Percentiles rank a stretch among this genome's conserved stretches.
Conservation (phyloP, 257 asterid genomes). For the Rauvolfia tetraphylla region DNA sequence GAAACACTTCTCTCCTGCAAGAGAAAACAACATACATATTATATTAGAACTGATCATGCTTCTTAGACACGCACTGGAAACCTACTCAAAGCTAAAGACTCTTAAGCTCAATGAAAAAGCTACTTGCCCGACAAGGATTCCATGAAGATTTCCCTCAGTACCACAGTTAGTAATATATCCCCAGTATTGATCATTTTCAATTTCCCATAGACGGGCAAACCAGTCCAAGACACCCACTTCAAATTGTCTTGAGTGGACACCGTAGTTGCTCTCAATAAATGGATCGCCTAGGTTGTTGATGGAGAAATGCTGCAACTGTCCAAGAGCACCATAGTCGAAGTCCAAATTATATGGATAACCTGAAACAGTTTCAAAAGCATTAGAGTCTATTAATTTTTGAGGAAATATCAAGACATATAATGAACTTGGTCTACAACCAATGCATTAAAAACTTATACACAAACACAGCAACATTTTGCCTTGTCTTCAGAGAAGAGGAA, state of each 20-base stretch:
- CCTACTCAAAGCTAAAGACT: constrained; percentile 8
- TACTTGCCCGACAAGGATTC: constrained; percentile 82
- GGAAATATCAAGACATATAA: not conserved
- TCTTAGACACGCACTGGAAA: constrained; percentile 1
- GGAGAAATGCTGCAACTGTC: constrained; percentile 88
- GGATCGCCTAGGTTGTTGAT: constrained; percentile 95
- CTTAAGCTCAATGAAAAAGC: constrained; percentile 2
- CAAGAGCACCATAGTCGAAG: constrained; percentile 88
- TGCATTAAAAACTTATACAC: not conserved
- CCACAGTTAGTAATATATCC: constrained; percentile 97
- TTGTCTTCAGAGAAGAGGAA: not conserved
- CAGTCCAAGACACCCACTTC: constrained; percentile 97
- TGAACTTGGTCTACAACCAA: not conserved
- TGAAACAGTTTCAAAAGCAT: constrained; percentile 28
- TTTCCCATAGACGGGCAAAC: constrained; percentile 92
- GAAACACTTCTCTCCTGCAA: constrained; percentile 93
- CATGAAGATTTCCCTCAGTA: constrained; percentile 98
- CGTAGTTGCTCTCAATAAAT: constrained; percentile 93
- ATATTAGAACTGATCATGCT: constrained; percentile 19
- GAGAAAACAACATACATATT: constrained; percentile 14
- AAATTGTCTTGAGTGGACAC: constrained; percentile 93
- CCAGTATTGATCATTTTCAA: constrained; percentile 87
- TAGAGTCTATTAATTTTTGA: not conserved
- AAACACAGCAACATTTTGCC: not conserved
- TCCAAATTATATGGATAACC: constrained; percentile 96